Evolutionary conservation across 2,329 filamentous ascomycete genomes (phyloP).

Genomic region (Colletotrichum truncatum): DNA sequence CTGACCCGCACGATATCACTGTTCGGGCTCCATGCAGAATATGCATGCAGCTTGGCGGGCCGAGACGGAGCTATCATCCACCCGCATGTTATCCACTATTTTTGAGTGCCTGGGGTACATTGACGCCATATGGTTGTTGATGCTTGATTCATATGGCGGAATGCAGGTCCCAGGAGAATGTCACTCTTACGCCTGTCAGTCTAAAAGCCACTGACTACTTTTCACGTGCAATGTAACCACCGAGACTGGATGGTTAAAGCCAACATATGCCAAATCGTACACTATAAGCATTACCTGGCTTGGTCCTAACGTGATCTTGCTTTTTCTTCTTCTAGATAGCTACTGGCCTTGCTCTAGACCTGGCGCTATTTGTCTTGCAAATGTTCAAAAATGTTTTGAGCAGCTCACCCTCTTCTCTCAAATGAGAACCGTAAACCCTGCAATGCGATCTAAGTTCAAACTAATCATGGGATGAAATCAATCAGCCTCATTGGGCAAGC

Average conservation of each 20-base stretch:
- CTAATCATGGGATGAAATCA: not conserved
- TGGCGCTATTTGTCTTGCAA: too few species aligned
- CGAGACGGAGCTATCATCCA: slow-evolving; percentile 7
- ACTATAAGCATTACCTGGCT: too few species aligned
- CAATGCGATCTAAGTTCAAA: not conserved
- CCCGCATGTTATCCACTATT: not conserved
- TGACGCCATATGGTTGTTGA: not conserved
- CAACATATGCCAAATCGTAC: too few species aligned
- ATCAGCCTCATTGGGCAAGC: not conserved
- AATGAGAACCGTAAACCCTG: slow-evolving; percentile 1
- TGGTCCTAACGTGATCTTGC: too few species aligned
- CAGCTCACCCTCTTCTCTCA: not conserved
- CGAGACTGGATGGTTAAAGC: too few species aligned
- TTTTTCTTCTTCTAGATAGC: too few species aligned
- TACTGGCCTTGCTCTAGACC: slow-evolving; percentile 1
- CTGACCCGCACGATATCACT: slow-evolving; percentile 13
- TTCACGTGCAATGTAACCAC: not conserved
- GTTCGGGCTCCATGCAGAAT: slow-evolving; percentile 3
- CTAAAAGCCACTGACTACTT: not conserved
- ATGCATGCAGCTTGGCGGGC: not conserved
- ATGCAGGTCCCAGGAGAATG: not conserved
- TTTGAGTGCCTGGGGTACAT: slow-evolving; percentile 11
- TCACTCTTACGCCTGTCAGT: not conserved
- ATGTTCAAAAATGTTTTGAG: not conserved
- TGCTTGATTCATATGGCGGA: slow-evolving; percentile 7